Evolutionary conservation across 768 basidiomycete genomes (phyloP), one percentile per base, ranked within the genome.

Genomic region (Cystofilobasidium bisporidii): DNA sequence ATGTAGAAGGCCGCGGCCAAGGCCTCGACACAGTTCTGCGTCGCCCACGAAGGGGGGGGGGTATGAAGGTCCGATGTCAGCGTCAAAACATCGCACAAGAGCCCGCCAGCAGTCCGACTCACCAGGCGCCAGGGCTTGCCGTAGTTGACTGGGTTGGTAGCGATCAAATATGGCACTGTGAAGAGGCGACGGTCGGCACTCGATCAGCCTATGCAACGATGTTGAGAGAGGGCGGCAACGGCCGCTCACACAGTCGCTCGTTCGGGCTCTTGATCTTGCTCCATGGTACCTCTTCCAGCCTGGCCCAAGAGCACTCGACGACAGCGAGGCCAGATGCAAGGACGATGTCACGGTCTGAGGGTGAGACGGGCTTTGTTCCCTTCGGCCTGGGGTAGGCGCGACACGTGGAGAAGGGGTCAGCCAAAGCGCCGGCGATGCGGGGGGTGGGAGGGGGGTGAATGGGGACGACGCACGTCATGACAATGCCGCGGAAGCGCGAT

Each of bases 251-350:
- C 53, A 98, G 75, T 12, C 96, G 83, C 80, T 99, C 96, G 72
- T 98, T 83, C 0, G 94, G 91, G 71, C 89, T 91, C 8, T 87
- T 82, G 70, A 98, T 94, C 79, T 97, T 98, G 61, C 82, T 80
- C 75, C 96, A 99, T 0, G 96, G 96, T 11, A 99, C 86, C 65
- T 98, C 96, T 56, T 90, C 90, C 11, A 98, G 78, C 26, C 92
- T 83, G 0, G 96, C 94, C 96, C 96, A 99, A 4, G 91, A 94
- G 76, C 94, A 98, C 75, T 99, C 96, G 2, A 99, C 90, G n/a
- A 99, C 96, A 0, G 94, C 96, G 8, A 97, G 78, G 0, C 96
- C 96, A 40, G 80, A 79, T 55, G 81, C 80, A 0, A 82, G 79
- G 12, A 98, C 80, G 65, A 93, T 84, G 6, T 87, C 85, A n/a